Evolutionary conservation across 768 basidiomycete genomes (phyloP).

Genomic region (Hericium alpestre): DNA sequence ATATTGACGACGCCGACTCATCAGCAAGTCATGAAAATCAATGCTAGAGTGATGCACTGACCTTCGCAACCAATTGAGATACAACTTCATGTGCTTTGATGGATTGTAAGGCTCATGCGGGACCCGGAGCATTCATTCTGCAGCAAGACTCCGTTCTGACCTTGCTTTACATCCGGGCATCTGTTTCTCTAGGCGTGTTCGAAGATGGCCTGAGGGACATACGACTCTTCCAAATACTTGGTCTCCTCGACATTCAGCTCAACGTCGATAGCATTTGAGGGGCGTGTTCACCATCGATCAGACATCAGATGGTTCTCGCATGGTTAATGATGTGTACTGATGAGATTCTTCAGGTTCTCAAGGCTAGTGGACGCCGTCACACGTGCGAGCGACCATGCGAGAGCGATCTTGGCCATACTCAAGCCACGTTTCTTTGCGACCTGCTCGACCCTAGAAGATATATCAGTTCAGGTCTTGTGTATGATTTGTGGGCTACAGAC

Average conservation of each 20-base stretch:
- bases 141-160: too few species aligned
- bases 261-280: background rate
- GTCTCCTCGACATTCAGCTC: background rate
- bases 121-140: too few species aligned
- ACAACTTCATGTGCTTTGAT: too few species aligned
- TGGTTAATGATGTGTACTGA: background rate
- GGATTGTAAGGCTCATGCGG: too few species aligned
- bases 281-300: too few species aligned
- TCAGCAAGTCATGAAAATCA: too few species aligned
- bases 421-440: constrained; percentile 26
- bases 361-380: background rate
- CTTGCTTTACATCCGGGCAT: too few species aligned
- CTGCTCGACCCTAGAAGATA: constrained; percentile 17
- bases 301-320: background rate
- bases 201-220: background rate
- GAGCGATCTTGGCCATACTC: constrained; percentile 33
- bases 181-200: background rate
- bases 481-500: background rate
- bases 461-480: background rate
- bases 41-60: too few species aligned
- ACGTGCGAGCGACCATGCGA: constrained; percentile 20
- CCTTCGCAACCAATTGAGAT: too few species aligned
- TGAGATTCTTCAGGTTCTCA: background rate
- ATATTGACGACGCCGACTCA: too few species aligned
- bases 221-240: background rate